Conservation (phyloP, 805 yeast species). For the Yamadazyma insecticola region DNA sequence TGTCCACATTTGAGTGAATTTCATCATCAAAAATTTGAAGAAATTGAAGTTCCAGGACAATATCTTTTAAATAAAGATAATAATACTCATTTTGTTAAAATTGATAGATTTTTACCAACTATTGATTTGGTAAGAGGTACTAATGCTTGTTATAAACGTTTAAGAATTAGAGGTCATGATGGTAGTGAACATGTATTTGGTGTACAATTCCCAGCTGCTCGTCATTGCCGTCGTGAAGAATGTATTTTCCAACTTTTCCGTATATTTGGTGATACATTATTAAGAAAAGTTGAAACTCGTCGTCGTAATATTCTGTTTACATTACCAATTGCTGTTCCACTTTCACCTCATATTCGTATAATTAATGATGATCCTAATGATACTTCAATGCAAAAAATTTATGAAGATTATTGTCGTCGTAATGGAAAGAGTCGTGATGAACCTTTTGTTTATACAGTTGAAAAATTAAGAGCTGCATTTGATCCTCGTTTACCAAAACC, state of each 20-base stretch:
- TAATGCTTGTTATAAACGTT: slow-evolving; percentile 82
- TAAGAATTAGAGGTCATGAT: slow-evolving; percentile 89
- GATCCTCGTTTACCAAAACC: slow-evolving; percentile 94
- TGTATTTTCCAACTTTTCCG: slow-evolving; percentile 88
- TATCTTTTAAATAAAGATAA: slow-evolving; percentile 83
- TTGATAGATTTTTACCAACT: slow-evolving; percentile 87
- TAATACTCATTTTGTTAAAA: slow-evolving; percentile 86
- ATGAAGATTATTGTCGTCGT: slow-evolving; percentile 79
- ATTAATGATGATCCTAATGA: slow-evolving; percentile 78
- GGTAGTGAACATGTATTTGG: slow-evolving; percentile 91
- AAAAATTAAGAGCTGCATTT: slow-evolving; percentile 85
- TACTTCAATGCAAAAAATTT: slow-evolving; percentile 72
- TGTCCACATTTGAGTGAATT: slow-evolving; percentile 95
- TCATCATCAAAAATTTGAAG: slow-evolving; percentile 98
- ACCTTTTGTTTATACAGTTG: slow-evolving; percentile 80
- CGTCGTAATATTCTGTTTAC: slow-evolving; percentile 81
- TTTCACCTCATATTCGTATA: slow-evolving; percentile 90
- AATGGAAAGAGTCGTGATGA: slow-evolving; percentile 78
- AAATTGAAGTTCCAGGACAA: slow-evolving; percentile 96
- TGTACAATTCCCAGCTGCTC: slow-evolving; percentile 95
- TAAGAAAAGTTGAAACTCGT: slow-evolving; percentile 81
- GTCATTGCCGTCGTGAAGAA: slow-evolving; percentile 96
- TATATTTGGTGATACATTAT: slow-evolving; percentile 75
- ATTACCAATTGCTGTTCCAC: slow-evolving; percentile 86
- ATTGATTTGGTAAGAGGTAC: slow-evolving; percentile 87